These are phyloP conservation scores for Backusella australiensis DNA, from an alignment of 192 early-diverging fungal species.

Conservation along the genomic window DNA sequence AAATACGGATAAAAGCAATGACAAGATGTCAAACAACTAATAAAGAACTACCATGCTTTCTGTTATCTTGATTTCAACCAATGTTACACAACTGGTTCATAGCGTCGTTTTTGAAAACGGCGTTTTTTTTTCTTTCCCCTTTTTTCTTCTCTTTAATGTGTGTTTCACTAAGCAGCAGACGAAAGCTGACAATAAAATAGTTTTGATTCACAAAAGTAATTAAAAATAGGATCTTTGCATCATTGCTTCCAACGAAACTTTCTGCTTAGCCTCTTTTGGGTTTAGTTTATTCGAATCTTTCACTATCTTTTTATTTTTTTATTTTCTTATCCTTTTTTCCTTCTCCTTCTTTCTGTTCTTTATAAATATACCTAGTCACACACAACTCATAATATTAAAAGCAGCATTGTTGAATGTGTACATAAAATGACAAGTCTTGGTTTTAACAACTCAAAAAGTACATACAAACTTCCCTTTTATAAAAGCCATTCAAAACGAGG, in stretches of 20 bases:
- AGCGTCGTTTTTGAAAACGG: not conserved
- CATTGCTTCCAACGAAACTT: not conserved
- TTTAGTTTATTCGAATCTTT: not conserved
- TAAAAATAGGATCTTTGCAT: not conserved
- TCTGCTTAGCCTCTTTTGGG: not conserved
- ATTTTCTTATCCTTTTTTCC: not conserved
- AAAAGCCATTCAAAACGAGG: not conserved
- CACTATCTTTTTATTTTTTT: not conserved
- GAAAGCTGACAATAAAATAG: not conserved
- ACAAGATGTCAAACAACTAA: too few relatives aligned
- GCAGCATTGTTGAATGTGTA: not conserved
- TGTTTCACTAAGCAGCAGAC: not conserved
- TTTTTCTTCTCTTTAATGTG: too few relatives aligned
- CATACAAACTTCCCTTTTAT: conserved; percentile 4
- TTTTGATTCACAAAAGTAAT: not conserved
- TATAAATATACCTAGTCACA: not conserved
- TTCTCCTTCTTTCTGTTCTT: not conserved
- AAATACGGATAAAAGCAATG: too few relatives aligned
- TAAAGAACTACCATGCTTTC: too few relatives aligned
- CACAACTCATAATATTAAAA: not conserved
- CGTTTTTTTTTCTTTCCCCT: too few relatives aligned
- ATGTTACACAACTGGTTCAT: not conserved
- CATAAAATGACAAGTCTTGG: not conserved
- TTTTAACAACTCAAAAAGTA: not conserved
- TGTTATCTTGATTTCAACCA: too few relatives aligned